Evolutionary conservation across 306 rosid genomes (phyloP).

Genomic region (Cicer arietinum): DNA sequence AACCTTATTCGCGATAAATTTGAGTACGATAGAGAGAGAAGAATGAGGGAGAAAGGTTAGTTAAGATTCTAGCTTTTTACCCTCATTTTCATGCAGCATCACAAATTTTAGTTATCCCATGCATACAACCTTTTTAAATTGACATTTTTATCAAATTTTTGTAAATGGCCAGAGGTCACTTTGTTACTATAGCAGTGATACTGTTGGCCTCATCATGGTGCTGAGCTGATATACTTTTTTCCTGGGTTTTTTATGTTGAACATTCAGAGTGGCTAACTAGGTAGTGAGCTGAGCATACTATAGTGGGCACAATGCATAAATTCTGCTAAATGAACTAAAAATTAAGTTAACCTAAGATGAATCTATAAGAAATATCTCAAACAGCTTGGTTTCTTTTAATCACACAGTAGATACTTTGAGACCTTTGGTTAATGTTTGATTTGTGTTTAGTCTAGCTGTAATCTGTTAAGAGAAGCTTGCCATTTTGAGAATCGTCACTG

Average conservation of each 20-base stretch:
- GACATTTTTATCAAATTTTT: slow-evolving; percentile 8
- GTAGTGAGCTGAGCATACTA: background rate
- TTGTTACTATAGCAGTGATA: background rate
- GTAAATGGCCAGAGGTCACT: slow-evolving; percentile 13
- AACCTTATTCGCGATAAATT: slow-evolving; percentile 84
- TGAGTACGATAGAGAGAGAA: slow-evolving; percentile 90
- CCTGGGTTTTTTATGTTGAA: slow-evolving; percentile 4
- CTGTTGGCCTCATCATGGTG: slow-evolving; percentile 20
- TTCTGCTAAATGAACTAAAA: slow-evolving; percentile 9
- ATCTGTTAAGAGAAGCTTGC: slow-evolving; percentile 3
- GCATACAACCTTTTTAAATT: slow-evolving; percentile 7
- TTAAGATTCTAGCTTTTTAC: slow-evolving; percentile 27
- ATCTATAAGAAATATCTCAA: slow-evolving; percentile 20
- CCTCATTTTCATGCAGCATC: background rate
- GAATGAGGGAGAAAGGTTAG: slow-evolving; percentile 93
- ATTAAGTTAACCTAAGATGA: slow-evolving; percentile 22
- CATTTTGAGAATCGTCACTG: slow-evolving; percentile 1
- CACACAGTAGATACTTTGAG: slow-evolving; percentile 5
- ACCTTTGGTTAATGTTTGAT: slow-evolving; percentile 10
- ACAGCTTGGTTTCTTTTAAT: background rate
- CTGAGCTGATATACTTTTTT: background rate
- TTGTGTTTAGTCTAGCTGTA: slow-evolving; percentile 22
- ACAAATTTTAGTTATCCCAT: background rate
- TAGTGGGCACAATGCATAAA: background rate
- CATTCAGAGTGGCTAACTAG: slow-evolving; percentile 1